A percentile compares a stretch with the other conserved stretches of the same genome.
phyloP scores from a whole-genome alignment of 371 early-diverging fungal species.

The Funneliformis caledonium region DNA sequence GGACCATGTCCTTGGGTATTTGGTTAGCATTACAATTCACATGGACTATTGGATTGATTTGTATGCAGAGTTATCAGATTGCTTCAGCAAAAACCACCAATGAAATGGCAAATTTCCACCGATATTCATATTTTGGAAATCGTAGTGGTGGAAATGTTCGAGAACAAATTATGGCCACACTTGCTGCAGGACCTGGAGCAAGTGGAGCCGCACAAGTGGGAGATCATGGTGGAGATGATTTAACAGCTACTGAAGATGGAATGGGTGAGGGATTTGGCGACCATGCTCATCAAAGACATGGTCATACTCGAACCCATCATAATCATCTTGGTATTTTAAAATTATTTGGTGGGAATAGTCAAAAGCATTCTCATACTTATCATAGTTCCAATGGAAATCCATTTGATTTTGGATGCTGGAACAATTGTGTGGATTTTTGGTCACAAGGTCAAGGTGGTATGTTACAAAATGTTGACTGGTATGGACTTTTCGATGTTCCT shows the following conservation, averaged over 20 bases:
- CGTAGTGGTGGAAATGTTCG: slow-evolving; percentile 47
- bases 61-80: slow-evolving; percentile 81
- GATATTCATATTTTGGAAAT: slow-evolving; percentile 54
- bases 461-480: slow-evolving; percentile 63
- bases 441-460: slow-evolving; percentile 60
- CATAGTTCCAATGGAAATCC: slow-evolving; percentile 48
- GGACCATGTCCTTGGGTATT: slow-evolving; percentile 66
- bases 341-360: slow-evolving; percentile 42
- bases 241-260: slow-evolving; percentile 33
- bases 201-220: slow-evolving; percentile 43
- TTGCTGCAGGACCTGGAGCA: slow-evolving; percentile 51
- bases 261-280: slow-evolving; percentile 44
- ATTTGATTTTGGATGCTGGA: slow-evolving; percentile 71
- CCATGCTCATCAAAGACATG: slow-evolving; percentile 44
- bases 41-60: slow-evolving; percentile 81
- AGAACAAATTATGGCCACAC: slow-evolving; percentile 46
- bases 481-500: slow-evolving; percentile 56
- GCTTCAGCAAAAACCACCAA: slow-evolving; percentile 85
- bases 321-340: slow-evolving; percentile 45
- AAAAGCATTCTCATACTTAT: slow-evolving; percentile 29
- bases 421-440: slow-evolving; percentile 87
- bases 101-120: slow-evolving; percentile 78
- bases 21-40: slow-evolving; percentile 77
- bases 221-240: slow-evolving; percentile 39
- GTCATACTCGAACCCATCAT: slow-evolving; percentile 34